Evolutionary conservation across 371 early-diverging fungal genomes (phyloP), one percentile per base, ranked within the genome.

Genomic region (Actinomortierella wolfii): DNA sequence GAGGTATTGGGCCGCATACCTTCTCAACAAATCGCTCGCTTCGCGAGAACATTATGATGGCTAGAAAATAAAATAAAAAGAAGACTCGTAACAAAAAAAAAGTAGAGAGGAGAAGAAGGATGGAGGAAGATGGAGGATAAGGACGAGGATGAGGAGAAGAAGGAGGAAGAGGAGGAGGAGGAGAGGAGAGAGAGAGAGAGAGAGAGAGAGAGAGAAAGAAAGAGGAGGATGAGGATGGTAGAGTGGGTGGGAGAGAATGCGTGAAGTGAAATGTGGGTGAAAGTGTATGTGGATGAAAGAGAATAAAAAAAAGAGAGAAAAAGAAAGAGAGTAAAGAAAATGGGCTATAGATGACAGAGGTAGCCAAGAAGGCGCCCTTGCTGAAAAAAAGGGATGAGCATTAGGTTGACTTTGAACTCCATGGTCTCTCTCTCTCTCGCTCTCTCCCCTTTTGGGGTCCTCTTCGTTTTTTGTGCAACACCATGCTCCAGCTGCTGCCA

Each of bases 21-120:
- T 71, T 71, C 18, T 71, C 73, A 58, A 61, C 73, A 65, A 71
- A 71, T 24, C 73, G 73, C 40, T 71, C 73, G 51, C 73, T 71
- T 34, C 73, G 57, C 8, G 73, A 58, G 54, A 71, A 71, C 73
- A 71, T 71, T 25, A 26, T 20, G 21, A 24, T 18, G 18, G 47
- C 21, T 47, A 21, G 24, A 42, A 41, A 49, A 17, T 34, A 28
- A 17, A 39, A 14, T 20, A 4, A 34, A 46, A n/a, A 20, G n/a
- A n/a, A n/a, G n/a, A n/a, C n/a, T n/a, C n/a, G n/a, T n/a, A n/a
- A n/a, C n/a, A 21, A 29, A 18, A 20, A 39, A 18, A 40, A 21
- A 29, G 47, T 29, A 40, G 8, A 49, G 49, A 57, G 6, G 23
- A 34, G 23, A 11, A 2, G 49, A 17, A 45, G 8, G 14, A 18